phyloP scores from a whole-genome alignment of 2,329 filamentous ascomycete species.

The Epichloe baconii region DNA sequence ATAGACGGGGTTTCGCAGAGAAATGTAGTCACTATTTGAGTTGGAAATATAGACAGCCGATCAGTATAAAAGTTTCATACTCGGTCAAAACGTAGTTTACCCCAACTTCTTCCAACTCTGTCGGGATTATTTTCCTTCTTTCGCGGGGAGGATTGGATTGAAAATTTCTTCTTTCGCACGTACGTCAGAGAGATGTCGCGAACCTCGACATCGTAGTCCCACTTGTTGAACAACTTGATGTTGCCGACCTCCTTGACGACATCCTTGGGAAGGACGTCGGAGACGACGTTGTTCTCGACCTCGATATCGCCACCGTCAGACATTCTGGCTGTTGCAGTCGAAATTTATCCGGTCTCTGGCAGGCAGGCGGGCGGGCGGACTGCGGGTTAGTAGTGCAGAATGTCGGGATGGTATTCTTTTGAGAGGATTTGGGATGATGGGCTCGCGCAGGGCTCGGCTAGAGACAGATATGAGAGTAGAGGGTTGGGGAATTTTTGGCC shows the following conservation, averaged over 20 bases:
- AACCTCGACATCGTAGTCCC: constrained; percentile 98
- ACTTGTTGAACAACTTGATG: constrained; percentile 97
- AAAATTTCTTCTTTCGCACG: constrained; percentile 13
- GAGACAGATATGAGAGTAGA: constrained; percentile 12
- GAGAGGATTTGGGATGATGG: constrained; percentile 19
- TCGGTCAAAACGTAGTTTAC: neutral
- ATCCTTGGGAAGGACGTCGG: constrained; percentile 83
- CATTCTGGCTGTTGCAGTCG: constrained; percentile 49
- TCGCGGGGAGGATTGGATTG: neutral
- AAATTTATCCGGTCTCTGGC: constrained; percentile 20
- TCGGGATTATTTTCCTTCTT: neutral
- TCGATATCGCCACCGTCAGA: constrained; percentile 93
- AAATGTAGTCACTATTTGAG: constrained; percentile 83
- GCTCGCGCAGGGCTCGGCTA: constrained; percentile 9
- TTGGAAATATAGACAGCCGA: constrained; percentile 11
- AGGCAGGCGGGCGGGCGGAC: constrained; percentile 20
- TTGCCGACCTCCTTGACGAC: constrained; percentile 78
- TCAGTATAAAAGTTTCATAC: constrained; percentile 17
- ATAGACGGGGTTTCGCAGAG: constrained; percentile 98
- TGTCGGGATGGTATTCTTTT: constrained; percentile 26
- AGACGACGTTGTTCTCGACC: constrained; percentile 65
- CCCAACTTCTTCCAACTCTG: neutral
- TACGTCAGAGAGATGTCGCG: constrained; percentile 99
- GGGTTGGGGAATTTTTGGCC: constrained; percentile 20
- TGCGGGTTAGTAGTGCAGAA: constrained; percentile 24